These are phyloP conservation scores for Coemansia sp. DNA, from an alignment of 192 early-diverging fungal species.

Conservation along the genomic window DNA sequence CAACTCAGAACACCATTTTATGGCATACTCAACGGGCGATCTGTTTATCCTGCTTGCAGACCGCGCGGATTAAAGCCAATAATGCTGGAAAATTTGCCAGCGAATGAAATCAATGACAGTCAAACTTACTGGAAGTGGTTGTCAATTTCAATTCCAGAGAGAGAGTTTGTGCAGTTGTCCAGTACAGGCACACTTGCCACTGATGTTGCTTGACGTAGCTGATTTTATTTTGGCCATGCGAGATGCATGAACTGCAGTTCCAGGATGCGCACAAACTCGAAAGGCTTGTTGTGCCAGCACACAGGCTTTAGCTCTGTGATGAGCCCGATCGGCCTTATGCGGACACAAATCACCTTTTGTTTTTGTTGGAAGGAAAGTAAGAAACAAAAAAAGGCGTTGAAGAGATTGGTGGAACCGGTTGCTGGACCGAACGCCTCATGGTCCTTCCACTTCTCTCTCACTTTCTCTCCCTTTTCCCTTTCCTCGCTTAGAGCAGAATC, in stretches of 20 bases:
- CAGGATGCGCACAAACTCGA: neutral
- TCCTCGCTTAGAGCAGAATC: neutral
- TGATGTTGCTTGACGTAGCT: neutral
- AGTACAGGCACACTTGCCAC: neutral
- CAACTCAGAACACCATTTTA: neutral
- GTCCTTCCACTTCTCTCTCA: neutral
- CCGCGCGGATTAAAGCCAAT: neutral
- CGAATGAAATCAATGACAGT: neutral
- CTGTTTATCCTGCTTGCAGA: neutral
- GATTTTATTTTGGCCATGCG: neutral
- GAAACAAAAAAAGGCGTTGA: neutral
- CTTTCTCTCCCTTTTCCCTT: neutral
- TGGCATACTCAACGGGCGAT: neutral
- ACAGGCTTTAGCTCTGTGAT: neutral
- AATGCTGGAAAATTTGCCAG: neutral
- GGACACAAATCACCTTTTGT: neutral
- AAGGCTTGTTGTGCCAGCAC: too few species aligned
- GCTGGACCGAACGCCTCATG: neutral
- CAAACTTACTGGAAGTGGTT: neutral
- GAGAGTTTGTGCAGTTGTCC: neutral
- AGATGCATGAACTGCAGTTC: neutral
- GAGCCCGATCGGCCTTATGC: neutral
- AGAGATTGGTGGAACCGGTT: neutral
- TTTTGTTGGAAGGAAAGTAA: neutral
- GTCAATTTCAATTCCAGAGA: neutral